phyloP scores from a whole-genome alignment of 345 rosid genomes.

The Arabidopsis arenosa region DNA sequence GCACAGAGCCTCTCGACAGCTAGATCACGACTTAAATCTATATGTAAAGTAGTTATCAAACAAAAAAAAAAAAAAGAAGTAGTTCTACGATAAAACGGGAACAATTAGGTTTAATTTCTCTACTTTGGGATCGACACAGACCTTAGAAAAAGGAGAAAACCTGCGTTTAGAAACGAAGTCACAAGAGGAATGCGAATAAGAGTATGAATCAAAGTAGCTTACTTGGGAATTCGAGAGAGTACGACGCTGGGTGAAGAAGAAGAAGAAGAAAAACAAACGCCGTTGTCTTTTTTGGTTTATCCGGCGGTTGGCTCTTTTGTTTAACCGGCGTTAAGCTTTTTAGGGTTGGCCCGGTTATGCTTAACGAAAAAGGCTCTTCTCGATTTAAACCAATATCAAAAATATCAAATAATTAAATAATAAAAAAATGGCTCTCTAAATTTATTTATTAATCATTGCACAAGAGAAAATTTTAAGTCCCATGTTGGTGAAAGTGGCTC shows the following conservation, averaged over 20 bases:
- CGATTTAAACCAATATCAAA: slow-evolving; percentile 6
- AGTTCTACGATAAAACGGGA: neutral
- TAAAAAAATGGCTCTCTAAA: neutral
- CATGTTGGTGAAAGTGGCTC: neutral
- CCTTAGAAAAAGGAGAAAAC: slow-evolving; percentile 3
- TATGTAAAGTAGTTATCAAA: neutral
- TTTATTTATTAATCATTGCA: neutral
- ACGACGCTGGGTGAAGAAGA: slow-evolving; percentile 4
- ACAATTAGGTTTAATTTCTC: slow-evolving; percentile 2
- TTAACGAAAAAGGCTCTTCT: neutral
- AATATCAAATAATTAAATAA: neutral
- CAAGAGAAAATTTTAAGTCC: no score
- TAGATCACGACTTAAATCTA: slow-evolving; percentile 10
- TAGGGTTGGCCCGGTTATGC: slow-evolving; percentile 36
- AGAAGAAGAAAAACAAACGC: neutral
- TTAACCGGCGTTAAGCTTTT: slow-evolving; percentile 32
- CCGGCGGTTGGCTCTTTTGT: slow-evolving; percentile 25
- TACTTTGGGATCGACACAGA: slow-evolving; percentile 18
- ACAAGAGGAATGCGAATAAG: slow-evolving; percentile 26
- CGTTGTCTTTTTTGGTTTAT: neutral
- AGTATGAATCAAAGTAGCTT: slow-evolving; percentile 31
- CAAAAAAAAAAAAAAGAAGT: no score
- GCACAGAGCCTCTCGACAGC: slow-evolving; percentile 1
- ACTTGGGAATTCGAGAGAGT: slow-evolving; percentile 10
- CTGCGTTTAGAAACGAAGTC: slow-evolving; percentile 7